These are phyloP conservation scores for Pleurotus eryngii DNA, from an alignment of 768 basidiomycete genomes.

Conservation along the genomic window DNA sequence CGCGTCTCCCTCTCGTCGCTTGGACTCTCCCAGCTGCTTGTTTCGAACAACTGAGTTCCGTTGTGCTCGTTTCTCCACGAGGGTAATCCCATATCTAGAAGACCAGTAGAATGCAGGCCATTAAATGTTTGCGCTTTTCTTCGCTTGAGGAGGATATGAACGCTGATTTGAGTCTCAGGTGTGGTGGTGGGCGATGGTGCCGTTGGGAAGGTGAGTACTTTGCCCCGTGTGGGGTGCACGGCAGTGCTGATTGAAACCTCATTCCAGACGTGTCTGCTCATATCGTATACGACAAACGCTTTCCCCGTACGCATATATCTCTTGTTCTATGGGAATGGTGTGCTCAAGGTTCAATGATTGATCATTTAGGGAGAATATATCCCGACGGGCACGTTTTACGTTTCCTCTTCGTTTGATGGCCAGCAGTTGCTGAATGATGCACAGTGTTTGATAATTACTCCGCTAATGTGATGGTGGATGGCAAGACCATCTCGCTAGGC, in stretches of 20 bases:
- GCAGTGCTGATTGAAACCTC: slow-evolving; percentile 15
- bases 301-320: slow-evolving; percentile 68
- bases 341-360: slow-evolving; percentile 15
- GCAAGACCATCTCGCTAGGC: slow-evolving; percentile 96
- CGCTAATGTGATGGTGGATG: slow-evolving; percentile 98
- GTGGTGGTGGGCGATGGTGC: slow-evolving; percentile 99
- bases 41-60: slow-evolving; percentile 1
- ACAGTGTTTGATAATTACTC: slow-evolving; percentile 98
- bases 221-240: slow-evolving; percentile 8
- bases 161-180: slow-evolving; percentile 52
- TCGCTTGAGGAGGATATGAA: slow-evolving; percentile 10
- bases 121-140: slow-evolving; percentile 68
- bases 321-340: slow-evolving; percentile 5
- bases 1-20: not conserved
- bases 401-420: slow-evolving; percentile 4
- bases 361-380: slow-evolving; percentile 85
- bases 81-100: slow-evolving; percentile 3
- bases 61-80: slow-evolving; percentile 2
- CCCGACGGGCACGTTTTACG: slow-evolving; percentile 75
- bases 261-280: slow-evolving; percentile 90
- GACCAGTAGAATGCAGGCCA: slow-evolving; percentile 71
- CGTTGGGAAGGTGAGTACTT: slow-evolving; percentile 81
- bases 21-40: slow-evolving; percentile 2
- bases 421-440: not conserved
- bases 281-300: slow-evolving; percentile 98